Percentiles rank a stretch among this genome's conserved stretches.
Conservation (phyloP, 208 protist species). For the Angomonas deanei region DNA sequence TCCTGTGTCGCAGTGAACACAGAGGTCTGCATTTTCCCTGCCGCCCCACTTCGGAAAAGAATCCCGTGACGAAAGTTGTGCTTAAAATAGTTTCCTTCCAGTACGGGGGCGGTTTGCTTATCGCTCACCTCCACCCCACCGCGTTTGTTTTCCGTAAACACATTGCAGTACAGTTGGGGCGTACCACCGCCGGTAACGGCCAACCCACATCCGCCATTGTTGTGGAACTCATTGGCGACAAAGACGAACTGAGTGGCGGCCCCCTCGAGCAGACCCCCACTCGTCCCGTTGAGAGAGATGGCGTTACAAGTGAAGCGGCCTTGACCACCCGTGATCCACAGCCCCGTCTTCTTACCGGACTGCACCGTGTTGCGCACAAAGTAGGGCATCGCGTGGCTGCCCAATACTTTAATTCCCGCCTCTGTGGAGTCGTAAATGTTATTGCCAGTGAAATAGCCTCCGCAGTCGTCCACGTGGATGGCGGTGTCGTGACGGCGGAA, state of each 20-base stretch:
- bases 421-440: constrained; percentile 11
- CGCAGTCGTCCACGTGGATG: constrained; percentile 12
- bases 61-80: constrained; percentile 15
- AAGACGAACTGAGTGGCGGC: background rate
- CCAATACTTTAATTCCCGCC: constrained; percentile 11
- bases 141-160: constrained; percentile 6
- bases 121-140: constrained; percentile 14
- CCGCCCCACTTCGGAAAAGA: constrained; percentile 8
- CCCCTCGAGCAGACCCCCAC: constrained; percentile 22
- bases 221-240: constrained; percentile 14
- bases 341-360: constrained; percentile 3
- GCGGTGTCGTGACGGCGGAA: constrained; percentile 14
- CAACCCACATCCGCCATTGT: constrained; percentile 16
- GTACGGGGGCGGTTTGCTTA: constrained; percentile 7
- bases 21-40: constrained; percentile 8
- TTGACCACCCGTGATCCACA: constrained; percentile 5
- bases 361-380: constrained; percentile 16
- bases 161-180: constrained; percentile 11
- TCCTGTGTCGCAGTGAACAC: constrained; percentile 14
- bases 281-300: constrained; percentile 14
- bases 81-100: constrained; percentile 25
- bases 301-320: constrained; percentile 17
- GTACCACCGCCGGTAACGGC: background rate
- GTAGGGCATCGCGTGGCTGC: constrained; percentile 4
- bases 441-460: constrained; percentile 15